These are phyloP conservation scores for Urtica urens DNA, from an alignment of 306 rosid species.

Conservation along the genomic window DNA sequence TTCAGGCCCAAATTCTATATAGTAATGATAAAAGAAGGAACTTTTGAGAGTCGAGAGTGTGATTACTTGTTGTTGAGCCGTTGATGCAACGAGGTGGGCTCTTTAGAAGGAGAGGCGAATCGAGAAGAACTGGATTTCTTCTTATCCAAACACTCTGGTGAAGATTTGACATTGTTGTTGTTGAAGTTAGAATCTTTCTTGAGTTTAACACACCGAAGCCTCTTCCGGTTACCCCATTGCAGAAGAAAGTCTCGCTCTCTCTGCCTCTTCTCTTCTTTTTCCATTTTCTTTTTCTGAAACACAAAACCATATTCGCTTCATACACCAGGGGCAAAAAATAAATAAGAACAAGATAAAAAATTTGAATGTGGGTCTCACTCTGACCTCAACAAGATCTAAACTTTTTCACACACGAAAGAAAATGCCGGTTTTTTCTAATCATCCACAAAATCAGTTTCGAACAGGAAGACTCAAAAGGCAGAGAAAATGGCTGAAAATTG, in stretches of 20 bases:
- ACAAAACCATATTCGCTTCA: not conserved
- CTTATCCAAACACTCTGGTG: slow-evolving; percentile 20
- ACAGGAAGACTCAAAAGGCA: too few relatives aligned
- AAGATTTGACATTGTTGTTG: slow-evolving; percentile 4
- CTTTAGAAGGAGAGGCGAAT: slow-evolving; percentile 18
- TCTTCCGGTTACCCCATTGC: slow-evolving; percentile 54
- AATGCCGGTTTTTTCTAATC: too few relatives aligned
- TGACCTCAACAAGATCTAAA: slow-evolving; percentile 18
- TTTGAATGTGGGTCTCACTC: too few relatives aligned
- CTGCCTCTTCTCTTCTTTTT: slow-evolving; percentile 31
- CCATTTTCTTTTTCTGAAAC: slow-evolving; percentile 28
- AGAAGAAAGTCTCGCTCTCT: slow-evolving; percentile 38
- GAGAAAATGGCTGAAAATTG: too few relatives aligned
- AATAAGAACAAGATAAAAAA: too few relatives aligned
- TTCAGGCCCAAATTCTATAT: too few relatives aligned
- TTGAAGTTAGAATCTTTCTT: slow-evolving; percentile 25
- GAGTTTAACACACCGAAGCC: slow-evolving; percentile 35
- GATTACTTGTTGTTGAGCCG: slow-evolving; percentile 36
- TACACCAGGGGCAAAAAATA: not conserved
- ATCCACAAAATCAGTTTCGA: too few relatives aligned
- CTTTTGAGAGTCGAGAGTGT: not conserved
- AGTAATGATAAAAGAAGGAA: too few relatives aligned
- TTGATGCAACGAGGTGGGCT: slow-evolving; percentile 22
- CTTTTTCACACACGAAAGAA: not conserved
- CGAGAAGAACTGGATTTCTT: slow-evolving; percentile 26